Evolutionary conservation across 192 early-diverging fungal species (phyloP), one percentile per base, ranked within the genome.

Genomic region (Rhizophlyctis rosea): DNA sequence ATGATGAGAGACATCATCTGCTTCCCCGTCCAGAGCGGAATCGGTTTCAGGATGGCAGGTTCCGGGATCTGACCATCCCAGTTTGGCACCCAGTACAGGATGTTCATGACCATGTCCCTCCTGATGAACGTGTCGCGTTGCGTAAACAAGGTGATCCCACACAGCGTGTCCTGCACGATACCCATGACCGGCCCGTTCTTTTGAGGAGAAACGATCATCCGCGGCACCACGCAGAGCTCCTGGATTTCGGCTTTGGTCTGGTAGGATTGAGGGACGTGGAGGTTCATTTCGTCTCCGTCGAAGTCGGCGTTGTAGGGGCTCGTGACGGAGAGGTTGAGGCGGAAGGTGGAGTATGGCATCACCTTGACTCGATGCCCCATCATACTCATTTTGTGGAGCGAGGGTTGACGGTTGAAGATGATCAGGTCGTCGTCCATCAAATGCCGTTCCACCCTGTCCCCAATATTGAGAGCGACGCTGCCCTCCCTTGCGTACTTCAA

Each of bases 231-330:
- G 77, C 95, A 98, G 55, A 99, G 86, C 78, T 97, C 91, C 61
- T 83, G 82, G 52, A 99, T 85, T 75, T 99, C 96, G 18, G 96
- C 95, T 34, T 90, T 87, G 11, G 94, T 93, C 78, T 98, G 93
- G 49, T 95, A 88, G 9, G 95, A 94, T 75, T 98, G 95, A 18
- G 96, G 96, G 18, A 96, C 93, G 72, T 99, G 96, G 81, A 99
- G 73, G 76, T 99, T 99, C 96, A 99, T 99, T 75, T 99, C 96
- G 70, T 99, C 96, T 55, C 96, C 96, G 72, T 99, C 96, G 79
- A 99, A 99, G 84, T 99, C 96, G 47, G 95, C 96, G 64, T 99
- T 99, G 71, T 99, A 99, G 23, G 96, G 96, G 47, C 91, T 88
- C 4, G 95, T 97, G 54, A 96, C 96, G 13, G 95, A 98, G 28